phyloP scores from a whole-genome alignment of 2,329 filamentous ascomycete species.

The Xylaria digitata region DNA sequence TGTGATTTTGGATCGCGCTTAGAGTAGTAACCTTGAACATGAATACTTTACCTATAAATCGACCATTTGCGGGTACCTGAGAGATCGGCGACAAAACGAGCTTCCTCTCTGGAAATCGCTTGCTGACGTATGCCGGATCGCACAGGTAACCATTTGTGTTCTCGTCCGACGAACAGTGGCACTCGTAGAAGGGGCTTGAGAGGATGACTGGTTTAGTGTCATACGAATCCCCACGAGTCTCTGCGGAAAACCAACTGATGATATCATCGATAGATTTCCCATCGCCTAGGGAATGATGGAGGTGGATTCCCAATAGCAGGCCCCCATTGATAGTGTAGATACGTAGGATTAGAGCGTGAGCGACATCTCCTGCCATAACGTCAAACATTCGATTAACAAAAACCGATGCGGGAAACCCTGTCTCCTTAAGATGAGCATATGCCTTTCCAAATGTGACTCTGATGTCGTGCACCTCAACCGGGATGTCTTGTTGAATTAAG shows the following conservation, averaged over 20 bases:
- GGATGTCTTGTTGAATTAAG: slow-evolving; percentile 5
- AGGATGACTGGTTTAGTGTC: slow-evolving; percentile 4
- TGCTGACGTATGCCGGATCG: not conserved
- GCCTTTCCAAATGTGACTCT: slow-evolving; percentile 1
- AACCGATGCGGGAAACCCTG: slow-evolving; percentile 13
- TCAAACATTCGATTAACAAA: slow-evolving; percentile 17
- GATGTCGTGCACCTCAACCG: slow-evolving; percentile 15
- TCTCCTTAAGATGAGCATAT: slow-evolving; percentile 16
- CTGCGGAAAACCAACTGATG: slow-evolving; percentile 26
- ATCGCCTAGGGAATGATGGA: slow-evolving; percentile 26
- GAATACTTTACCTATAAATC: slow-evolving; percentile 17
- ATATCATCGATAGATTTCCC: slow-evolving; percentile 14
- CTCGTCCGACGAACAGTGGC: not conserved
- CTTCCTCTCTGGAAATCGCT: slow-evolving; percentile 16
- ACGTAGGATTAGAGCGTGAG: slow-evolving; percentile 19
- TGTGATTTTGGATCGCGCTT: not conserved
- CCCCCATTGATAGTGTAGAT: slow-evolving; percentile 26
- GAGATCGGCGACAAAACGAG: not conserved
- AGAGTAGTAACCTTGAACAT: slow-evolving; percentile 15
- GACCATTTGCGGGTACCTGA: not conserved
- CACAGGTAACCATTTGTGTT: not conserved
- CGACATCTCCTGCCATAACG: not conserved
- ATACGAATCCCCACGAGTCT: slow-evolving; percentile 15
- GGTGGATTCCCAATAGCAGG: slow-evolving; percentile 24
- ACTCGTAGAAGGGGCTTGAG: slow-evolving; percentile 5